Evolutionary conservation across 148 eudicot species (phyloP).

Genomic region (Nepenthes gracilis): DNA sequence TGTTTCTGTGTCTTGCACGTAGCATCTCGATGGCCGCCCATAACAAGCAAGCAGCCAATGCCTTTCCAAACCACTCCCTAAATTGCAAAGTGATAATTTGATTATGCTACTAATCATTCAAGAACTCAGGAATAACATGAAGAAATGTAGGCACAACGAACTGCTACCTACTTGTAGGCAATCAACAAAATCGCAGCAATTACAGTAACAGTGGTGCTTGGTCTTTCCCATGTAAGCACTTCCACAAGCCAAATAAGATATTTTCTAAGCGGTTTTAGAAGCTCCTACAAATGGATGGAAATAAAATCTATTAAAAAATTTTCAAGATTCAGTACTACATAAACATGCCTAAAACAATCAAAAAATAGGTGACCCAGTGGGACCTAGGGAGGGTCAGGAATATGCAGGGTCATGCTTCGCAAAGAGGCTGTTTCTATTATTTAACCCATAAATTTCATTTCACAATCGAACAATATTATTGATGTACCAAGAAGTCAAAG

Average conservation of each 20-base stretch:
- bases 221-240: conserved; percentile 49
- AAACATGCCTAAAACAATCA: too few relatives aligned
- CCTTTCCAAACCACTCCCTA: conserved; percentile 84
- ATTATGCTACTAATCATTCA: background rate
- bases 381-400: too few relatives aligned
- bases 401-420: too few relatives aligned
- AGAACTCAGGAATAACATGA: background rate
- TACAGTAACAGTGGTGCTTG: conserved; percentile 24
- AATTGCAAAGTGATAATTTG: background rate
- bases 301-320: too few relatives aligned
- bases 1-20: conserved; percentile 22
- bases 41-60: conserved; percentile 44
- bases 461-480: too few relatives aligned
- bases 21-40: conserved; percentile 47
- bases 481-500: too few relatives aligned
- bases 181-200: conserved; percentile 30
- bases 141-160: background rate
- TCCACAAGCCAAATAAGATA: conserved; percentile 34
- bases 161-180: conserved; percentile 45
- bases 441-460: too few relatives aligned
- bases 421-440: too few relatives aligned
- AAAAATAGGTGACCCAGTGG: too few relatives aligned
- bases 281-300: conserved; percentile 28
- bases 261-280: conserved; percentile 35
- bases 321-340: too few relatives aligned